phyloP scores from a whole-genome alignment of 2,329 filamentous ascomycete genomes.

The Lizonia empirigonia region DNA sequence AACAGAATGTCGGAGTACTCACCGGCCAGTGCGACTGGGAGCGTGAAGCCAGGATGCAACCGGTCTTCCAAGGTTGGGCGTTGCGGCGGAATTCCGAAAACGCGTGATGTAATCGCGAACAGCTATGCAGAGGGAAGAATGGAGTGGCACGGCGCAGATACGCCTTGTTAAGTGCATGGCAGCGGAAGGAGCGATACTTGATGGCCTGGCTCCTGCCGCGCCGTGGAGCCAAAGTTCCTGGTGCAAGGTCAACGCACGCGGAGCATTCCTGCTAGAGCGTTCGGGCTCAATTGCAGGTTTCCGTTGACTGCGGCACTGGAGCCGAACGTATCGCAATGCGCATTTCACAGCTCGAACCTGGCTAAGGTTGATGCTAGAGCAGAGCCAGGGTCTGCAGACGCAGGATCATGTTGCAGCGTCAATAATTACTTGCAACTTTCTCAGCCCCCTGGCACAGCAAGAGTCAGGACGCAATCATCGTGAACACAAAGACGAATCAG shows the following conservation, averaged over 20 bases:
- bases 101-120: constrained; percentile 9
- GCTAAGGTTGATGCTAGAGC: constrained; percentile 2
- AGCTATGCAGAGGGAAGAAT: not conserved
- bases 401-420: not conserved
- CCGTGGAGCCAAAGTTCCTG: constrained; percentile 6
- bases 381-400: constrained; percentile 1
- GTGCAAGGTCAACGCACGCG: constrained; percentile 10
- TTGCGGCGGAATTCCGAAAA: not conserved
- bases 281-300: constrained; percentile 9
- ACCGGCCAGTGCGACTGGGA: constrained; percentile 12
- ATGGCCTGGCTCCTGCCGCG: constrained; percentile 10
- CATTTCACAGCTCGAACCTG: constrained; percentile 6
- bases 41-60: constrained; percentile 3
- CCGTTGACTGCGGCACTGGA: constrained; percentile 4
- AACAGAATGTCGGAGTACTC: constrained; percentile 13
- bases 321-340: constrained; percentile 4
- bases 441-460: not conserved
- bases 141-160: constrained; percentile 4
- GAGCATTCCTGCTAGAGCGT: constrained; percentile 5
- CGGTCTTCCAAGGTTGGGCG: too few relatives aligned
- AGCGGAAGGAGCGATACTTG: not conserved
- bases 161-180: constrained; percentile 10
- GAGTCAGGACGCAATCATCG: not conserved
- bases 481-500: constrained; percentile 2
- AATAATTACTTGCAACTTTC: not conserved